These are phyloP conservation scores for Sclerotinia glacialis DNA, from an alignment of 2,329 filamentous ascomycete species.

Conservation along the genomic window DNA sequence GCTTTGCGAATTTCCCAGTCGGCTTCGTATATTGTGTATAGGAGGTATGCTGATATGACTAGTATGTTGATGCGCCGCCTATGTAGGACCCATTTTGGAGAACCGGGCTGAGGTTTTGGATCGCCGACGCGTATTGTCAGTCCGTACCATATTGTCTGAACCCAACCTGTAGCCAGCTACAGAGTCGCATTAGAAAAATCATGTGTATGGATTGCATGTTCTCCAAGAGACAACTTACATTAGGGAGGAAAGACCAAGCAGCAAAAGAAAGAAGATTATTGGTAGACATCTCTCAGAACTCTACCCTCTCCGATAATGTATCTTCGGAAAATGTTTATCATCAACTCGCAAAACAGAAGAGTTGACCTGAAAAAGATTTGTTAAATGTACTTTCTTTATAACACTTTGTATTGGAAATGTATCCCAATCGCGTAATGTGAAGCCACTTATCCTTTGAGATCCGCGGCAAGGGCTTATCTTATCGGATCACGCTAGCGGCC, in stretches of 20 bases:
- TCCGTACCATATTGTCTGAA: slow-evolving; percentile 81
- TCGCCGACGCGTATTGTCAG: slow-evolving; percentile 87
- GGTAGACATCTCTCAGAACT: slow-evolving; percentile 28
- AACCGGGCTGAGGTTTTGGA: slow-evolving; percentile 69
- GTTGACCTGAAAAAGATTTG: background rate
- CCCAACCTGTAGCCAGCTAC: slow-evolving; percentile 73
- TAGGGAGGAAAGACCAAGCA: slow-evolving; percentile 62
- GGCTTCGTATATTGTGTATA: slow-evolving; percentile 90
- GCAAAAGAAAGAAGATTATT: slow-evolving; percentile 50
- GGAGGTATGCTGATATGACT: slow-evolving; percentile 79
- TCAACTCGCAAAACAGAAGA: background rate
- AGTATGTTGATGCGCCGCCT: slow-evolving; percentile 78
- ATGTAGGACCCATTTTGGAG: slow-evolving; percentile 67
- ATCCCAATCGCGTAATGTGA: slow-evolving; percentile 12
- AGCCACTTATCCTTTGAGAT: slow-evolving; percentile 21
- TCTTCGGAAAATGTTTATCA: background rate
- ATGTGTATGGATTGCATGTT: background rate
- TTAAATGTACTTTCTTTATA: background rate
- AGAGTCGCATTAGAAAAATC: slow-evolving; percentile 23
- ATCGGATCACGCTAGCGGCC: slow-evolving; percentile 22
- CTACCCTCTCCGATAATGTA: background rate
- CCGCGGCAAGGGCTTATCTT: background rate
- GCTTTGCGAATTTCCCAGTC: slow-evolving; percentile 72
- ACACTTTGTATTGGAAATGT: slow-evolving; percentile 5
- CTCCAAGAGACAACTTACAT: slow-evolving; percentile 44